Conservation (phyloP, 2,329 filamentous ascomycete species). For the Talaromyces funiculosus region DNA sequence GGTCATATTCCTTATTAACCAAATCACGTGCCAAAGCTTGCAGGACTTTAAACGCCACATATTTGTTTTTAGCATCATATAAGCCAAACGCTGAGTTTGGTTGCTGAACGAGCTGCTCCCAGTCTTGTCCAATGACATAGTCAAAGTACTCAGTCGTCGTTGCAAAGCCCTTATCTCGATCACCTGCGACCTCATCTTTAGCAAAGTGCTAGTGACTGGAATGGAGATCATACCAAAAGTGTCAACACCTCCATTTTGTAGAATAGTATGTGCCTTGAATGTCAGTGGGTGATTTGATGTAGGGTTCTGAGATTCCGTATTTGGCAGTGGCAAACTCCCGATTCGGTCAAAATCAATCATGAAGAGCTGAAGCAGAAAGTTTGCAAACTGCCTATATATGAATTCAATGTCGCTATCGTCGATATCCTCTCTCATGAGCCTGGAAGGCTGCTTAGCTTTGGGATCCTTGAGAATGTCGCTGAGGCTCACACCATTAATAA, state of each 20-base stretch:
- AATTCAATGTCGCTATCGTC: neutral
- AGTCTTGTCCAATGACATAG: neutral
- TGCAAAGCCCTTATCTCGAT: neutral
- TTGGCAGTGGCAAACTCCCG: neutral
- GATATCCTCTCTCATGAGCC: constrained; percentile 3
- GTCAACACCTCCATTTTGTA: constrained; percentile 3
- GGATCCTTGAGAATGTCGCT: neutral
- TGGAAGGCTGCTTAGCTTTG: neutral
- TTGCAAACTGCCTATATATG: constrained; percentile 1
- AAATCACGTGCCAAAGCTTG: neutral
- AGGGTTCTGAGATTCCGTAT: neutral
- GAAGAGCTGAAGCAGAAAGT: neutral
- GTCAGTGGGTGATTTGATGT: neutral
- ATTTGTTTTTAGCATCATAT: constrained; percentile 7
- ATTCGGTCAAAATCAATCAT: neutral
- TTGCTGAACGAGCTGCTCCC: neutral
- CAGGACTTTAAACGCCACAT: neutral
- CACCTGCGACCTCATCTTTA: too few species aligned
- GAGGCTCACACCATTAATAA: neutral
- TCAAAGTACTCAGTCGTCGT: constrained; percentile 4
- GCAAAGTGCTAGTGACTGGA: neutral
- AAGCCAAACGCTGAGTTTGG: neutral
- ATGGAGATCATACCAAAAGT: constrained; percentile 1
- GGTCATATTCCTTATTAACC: constrained; percentile 18
- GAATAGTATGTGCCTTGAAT: constrained; percentile 4